Evolutionary conservation across 768 basidiomycete species (phyloP).

Genomic region (Tulasnella sp.): DNA sequence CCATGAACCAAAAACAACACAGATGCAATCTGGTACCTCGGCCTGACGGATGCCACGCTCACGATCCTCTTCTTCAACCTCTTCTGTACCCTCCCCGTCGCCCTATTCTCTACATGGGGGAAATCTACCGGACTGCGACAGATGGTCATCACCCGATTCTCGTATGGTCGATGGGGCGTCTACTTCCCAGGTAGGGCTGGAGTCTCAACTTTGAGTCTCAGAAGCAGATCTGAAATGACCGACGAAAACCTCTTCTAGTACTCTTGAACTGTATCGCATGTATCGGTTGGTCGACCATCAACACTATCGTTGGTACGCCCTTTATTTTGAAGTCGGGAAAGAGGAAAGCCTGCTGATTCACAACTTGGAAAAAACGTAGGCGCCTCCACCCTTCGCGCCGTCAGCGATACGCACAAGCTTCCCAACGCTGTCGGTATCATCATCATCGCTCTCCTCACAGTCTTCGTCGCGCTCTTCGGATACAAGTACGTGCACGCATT

Average conservation of each 20-base stretch:
- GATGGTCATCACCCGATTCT: slow-evolving; percentile 34
- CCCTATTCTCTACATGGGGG: slow-evolving; percentile 23
- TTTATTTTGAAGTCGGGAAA: too few relatives aligned
- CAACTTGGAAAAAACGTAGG: slow-evolving; percentile 27
- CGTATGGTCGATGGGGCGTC: slow-evolving; percentile 28
- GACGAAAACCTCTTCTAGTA: slow-evolving; percentile 24
- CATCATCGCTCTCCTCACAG: slow-evolving; percentile 34
- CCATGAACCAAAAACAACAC: too few relatives aligned
- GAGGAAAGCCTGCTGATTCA: slow-evolving; percentile 21
- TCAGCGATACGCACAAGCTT: slow-evolving; percentile 23
- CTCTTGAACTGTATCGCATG: slow-evolving; percentile 34
- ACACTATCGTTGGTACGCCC: slow-evolving; percentile 23
- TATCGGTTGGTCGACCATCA: slow-evolving; percentile 34
- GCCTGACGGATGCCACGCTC: slow-evolving; percentile 23
- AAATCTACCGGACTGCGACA: slow-evolving; percentile 29
- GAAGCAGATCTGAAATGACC: background rate
- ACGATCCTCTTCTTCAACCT: slow-evolving; percentile 29
- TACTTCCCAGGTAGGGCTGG: background rate
- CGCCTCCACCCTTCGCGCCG: slow-evolving; percentile 22
- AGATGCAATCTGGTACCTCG: slow-evolving; percentile 19
- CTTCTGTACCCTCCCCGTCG: slow-evolving; percentile 21
- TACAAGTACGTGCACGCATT: slow-evolving; percentile 33
- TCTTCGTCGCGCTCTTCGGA: slow-evolving; percentile 32
- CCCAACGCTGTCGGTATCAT: slow-evolving; percentile 34
- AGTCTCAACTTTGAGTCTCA: slow-evolving; percentile 11